These are phyloP conservation scores for Phlyctochytrium bullatum DNA, from an alignment of 192 early-diverging fungal species.

Conservation along the genomic window DNA sequence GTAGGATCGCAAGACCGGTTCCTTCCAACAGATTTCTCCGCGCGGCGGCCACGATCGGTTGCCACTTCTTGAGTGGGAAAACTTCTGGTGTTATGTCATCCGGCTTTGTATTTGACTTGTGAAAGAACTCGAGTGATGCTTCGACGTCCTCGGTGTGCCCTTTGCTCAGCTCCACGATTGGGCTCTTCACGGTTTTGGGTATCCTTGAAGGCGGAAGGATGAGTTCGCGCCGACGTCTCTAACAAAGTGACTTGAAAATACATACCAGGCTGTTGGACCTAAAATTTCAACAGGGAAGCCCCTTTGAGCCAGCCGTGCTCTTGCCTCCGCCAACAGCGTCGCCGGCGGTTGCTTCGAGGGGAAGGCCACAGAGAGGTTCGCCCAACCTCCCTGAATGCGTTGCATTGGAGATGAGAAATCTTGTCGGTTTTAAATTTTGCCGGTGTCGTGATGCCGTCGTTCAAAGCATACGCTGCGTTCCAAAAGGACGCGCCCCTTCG, in stretches of 20 bases:
- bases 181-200: not conserved
- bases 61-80: not conserved
- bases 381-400: no score
- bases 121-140: not conserved
- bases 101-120: not conserved
- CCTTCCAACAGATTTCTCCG: not conserved
- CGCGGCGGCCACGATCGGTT: not conserved
- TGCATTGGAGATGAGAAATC: no score
- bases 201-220: no score
- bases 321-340: not conserved
- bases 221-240: no score
- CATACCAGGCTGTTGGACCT: not conserved
- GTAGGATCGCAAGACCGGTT: not conserved
- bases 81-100: not conserved
- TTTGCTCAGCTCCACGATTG: not conserved
- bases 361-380: no score
- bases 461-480: constrained; percentile 1
- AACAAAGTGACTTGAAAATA: no score
- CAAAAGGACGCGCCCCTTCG: not conserved
- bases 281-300: constrained; percentile 2
- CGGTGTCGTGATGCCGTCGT: no score
- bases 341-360: not conserved
- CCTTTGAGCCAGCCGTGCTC: not conserved
- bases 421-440: no score
- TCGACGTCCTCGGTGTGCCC: not conserved